These are phyloP conservation scores for Scheffersomyces segobiensis DNA, from an alignment of 1,139 yeast species.

Conservation along the genomic window DNA sequence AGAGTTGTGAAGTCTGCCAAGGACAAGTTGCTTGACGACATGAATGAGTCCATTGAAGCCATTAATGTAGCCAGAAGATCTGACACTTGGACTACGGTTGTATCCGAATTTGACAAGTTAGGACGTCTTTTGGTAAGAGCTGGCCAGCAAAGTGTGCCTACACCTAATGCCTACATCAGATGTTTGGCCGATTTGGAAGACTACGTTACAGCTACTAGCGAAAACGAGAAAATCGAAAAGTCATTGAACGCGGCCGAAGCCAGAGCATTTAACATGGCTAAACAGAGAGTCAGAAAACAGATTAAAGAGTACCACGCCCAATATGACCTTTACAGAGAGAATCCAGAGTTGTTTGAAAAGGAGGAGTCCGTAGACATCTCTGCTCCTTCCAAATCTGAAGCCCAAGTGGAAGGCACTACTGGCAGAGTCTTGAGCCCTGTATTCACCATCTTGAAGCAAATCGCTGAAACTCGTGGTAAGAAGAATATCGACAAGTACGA, in stretches of 20 bases:
- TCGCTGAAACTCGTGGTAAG: slow-evolving; percentile 92
- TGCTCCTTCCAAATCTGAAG: slow-evolving; percentile 8
- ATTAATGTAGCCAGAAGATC: slow-evolving; percentile 70
- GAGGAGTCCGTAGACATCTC: slow-evolving; percentile 42
- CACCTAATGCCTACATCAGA: slow-evolving; percentile 72
- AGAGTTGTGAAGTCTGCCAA: slow-evolving; percentile 91
- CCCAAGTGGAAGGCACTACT: slow-evolving; percentile 23
- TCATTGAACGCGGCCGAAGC: slow-evolving; percentile 82
- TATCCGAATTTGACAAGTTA: slow-evolving; percentile 77
- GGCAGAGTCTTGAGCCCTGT: slow-evolving; percentile 46
- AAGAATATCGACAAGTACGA: slow-evolving; percentile 85
- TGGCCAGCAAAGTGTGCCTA: slow-evolving; percentile 69
- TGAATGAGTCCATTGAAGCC: slow-evolving; percentile 64
- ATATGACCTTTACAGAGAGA: slow-evolving; percentile 60
- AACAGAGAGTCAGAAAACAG: slow-evolving; percentile 86
- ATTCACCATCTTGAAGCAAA: slow-evolving; percentile 70
- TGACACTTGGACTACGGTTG: slow-evolving; percentile 79
- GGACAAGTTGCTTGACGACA: slow-evolving; percentile 88
- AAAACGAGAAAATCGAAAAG: slow-evolving; percentile 63
- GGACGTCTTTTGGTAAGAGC: slow-evolving; percentile 67
- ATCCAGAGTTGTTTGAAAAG: slow-evolving; percentile 72
- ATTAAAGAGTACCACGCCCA: slow-evolving; percentile 64
- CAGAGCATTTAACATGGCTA: slow-evolving; percentile 83
- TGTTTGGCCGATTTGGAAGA: slow-evolving; percentile 75
- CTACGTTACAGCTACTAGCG: slow-evolving; percentile 55